Evolutionary conservation across 495 filamentous ascomycete species (phyloP).

Genomic region (Parathielavia hyrcaniae): DNA sequence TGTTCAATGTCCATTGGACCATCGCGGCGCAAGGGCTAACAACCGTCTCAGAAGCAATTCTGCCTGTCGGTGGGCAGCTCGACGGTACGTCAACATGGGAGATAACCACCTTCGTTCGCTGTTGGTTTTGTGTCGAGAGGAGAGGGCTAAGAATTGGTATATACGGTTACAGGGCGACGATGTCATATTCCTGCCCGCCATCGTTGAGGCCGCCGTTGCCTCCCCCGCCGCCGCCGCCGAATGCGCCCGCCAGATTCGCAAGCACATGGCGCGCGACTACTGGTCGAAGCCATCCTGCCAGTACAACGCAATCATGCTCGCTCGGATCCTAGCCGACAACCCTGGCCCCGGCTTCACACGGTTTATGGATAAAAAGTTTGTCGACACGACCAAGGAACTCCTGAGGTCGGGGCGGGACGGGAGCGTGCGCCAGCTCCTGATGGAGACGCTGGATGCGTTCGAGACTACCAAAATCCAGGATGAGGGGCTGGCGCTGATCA

Average conservation of each 20-base stretch:
- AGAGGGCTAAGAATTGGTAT: conserved; percentile 7
- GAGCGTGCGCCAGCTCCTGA: conserved; percentile 73
- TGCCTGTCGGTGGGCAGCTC: conserved; percentile 68
- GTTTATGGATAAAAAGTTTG: conserved; percentile 78
- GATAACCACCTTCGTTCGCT: not conserved
- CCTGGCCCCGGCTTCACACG: conserved; percentile 82
- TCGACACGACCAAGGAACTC: conserved; percentile 65
- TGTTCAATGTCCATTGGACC: not conserved
- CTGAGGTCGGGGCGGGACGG: conserved; percentile 64
- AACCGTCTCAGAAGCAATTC: conserved; percentile 50
- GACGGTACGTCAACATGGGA: conserved; percentile 43
- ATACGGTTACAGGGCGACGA: conserved; percentile 59
- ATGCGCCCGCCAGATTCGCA: conserved; percentile 69
- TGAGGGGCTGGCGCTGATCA: conserved; percentile 57
- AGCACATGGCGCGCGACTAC: conserved; percentile 67
- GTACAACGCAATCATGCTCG: conserved; percentile 95
- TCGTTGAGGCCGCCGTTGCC: conserved; percentile 92
- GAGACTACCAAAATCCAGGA: conserved; percentile 63
- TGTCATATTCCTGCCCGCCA: conserved; percentile 84
- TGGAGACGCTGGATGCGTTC: conserved; percentile 76
- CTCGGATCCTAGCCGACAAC: conserved; percentile 88
- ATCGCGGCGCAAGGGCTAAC: conserved; percentile 14
- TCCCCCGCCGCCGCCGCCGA: conserved; percentile 76
- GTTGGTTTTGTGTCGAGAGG: not conserved
- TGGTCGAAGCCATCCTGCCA: conserved; percentile 58